These are phyloP conservation scores for Didymella pomorum DNA, from an alignment of 2,329 filamentous ascomycete genomes.

Conservation along the genomic window DNA sequence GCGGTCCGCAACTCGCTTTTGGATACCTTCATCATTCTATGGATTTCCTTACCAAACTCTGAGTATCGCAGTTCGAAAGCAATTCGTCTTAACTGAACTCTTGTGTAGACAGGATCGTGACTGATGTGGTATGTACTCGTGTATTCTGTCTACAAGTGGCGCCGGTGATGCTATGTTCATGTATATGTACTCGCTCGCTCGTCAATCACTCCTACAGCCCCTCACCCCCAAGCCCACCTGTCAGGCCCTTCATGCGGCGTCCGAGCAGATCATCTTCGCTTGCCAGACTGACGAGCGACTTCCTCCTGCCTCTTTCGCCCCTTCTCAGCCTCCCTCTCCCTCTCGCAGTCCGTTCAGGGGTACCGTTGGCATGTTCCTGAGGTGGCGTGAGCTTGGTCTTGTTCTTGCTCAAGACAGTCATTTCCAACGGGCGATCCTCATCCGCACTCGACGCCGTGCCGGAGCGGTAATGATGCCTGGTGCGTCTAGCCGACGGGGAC, in stretches of 20 bases:
- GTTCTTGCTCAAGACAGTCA: conserved; percentile 59
- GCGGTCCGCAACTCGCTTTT: too few relatives aligned
- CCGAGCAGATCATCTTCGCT: conserved; percentile 59
- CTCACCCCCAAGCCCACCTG: conserved; percentile 50
- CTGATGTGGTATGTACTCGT: background rate
- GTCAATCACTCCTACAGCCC: conserved; percentile 7
- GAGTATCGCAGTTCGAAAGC: too few relatives aligned
- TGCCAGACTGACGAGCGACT: conserved; percentile 55
- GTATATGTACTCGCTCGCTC: background rate
- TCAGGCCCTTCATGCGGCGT: conserved; percentile 58
- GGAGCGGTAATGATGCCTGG: conserved; percentile 57
- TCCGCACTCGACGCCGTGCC: conserved; percentile 73
- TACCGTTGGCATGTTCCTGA: conserved; percentile 5
- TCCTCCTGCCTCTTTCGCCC: conserved; percentile 46
- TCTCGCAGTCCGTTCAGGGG: conserved; percentile 13
- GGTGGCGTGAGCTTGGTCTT: conserved; percentile 32
- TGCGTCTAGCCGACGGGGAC: conserved; percentile 40
- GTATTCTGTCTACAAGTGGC: background rate
- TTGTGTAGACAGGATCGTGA: too few relatives aligned
- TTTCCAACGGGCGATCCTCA: conserved; percentile 83
- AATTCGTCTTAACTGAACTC: too few relatives aligned
- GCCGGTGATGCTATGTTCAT: background rate
- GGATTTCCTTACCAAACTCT: too few relatives aligned
- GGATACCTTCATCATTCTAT: too few relatives aligned
- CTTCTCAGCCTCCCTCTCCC: conserved; percentile 39